These are phyloP conservation scores for Blastobotrys buckinghamii DNA, from an alignment of 1,139 yeast species.

Conservation along the genomic window DNA sequence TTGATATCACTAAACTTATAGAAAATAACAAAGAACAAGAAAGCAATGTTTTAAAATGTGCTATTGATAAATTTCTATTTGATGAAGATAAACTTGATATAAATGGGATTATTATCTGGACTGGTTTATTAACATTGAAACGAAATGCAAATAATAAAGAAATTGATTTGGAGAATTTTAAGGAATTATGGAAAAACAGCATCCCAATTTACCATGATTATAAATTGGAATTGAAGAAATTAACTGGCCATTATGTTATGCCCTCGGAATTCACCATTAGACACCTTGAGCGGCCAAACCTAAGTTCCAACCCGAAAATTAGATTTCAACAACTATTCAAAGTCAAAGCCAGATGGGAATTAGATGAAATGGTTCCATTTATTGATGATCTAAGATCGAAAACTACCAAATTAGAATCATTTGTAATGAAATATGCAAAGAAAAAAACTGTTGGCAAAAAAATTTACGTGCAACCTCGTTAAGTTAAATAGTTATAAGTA, in stretches of 20 bases:
- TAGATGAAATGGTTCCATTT: conserved; percentile 68
- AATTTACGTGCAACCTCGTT: conserved; percentile 33
- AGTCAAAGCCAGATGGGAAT: conserved; percentile 60
- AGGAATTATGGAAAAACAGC: conserved; percentile 21
- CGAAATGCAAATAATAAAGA: conserved; percentile 31
- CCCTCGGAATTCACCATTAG: conserved; percentile 44
- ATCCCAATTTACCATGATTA: conserved; percentile 19
- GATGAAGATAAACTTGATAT: conserved; percentile 32
- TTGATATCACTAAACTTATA: conserved; percentile 27
- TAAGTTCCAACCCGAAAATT: conserved; percentile 47
- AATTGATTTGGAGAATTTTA: conserved; percentile 15
- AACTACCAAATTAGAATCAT: conserved; percentile 58
- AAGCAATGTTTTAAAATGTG: conserved; percentile 23
- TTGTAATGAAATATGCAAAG: conserved; percentile 71
- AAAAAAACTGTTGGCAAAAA: conserved; percentile 54
- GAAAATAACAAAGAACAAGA: conserved; percentile 10
- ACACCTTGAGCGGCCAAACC: conserved; percentile 43
- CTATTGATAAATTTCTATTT: not conserved
- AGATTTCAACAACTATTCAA: conserved; percentile 60
- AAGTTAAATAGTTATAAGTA: not conserved
- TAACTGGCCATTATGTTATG: conserved; percentile 51
- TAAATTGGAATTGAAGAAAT: conserved; percentile 46
- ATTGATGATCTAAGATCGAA: conserved; percentile 46
- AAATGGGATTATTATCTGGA: conserved; percentile 47
- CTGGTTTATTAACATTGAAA: conserved; percentile 50